Base-by-base conservation (phyloP, 2,329 filamentous ascomycete genomes). In the Talaromyces sp. region DNA sequence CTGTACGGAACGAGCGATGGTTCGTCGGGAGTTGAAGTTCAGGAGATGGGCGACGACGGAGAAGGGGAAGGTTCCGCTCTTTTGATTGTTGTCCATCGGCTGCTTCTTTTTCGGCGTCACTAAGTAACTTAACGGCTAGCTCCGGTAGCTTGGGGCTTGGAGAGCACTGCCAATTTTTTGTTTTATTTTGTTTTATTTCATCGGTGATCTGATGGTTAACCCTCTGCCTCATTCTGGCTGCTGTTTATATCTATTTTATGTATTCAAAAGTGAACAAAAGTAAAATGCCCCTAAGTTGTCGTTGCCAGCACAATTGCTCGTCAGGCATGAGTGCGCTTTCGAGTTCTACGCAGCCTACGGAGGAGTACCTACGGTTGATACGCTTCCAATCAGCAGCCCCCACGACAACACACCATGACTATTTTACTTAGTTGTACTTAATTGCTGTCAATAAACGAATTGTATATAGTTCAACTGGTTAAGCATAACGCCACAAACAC, bases 31-130 rank as follows among this genome's bases (percentile, higher is more conserved):
- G 50, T 31, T 61, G 31, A 35, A 54, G 50, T 60, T 61, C 31
- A 61, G 48, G 59, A 55, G 59, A 55, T 21, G 50, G 33, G 48
- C 35, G 39, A 61, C 46, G 50, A 54, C 18, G 48, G 37, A 18
- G 59, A 55, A 54, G 59, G 48, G 11, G 28, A 14, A 4, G 16
- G 37, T 16, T 28, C 21, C 33, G 46, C 21, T 44, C 35, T 39
- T 33, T 50, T 48, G 42, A 18, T 58, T 31, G 57, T 46, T 35
- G 31, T 46, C 40, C 57, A 60, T 54, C 28, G 28, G 28, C n/a
- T n/a, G 35, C 37, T 28, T 28, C 16, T 40, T 52, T 50, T n/a
- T n/a, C n/a, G n/a, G n/a, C 3, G 28, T 28, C 28, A 28, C 28
- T 28, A 21, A 28, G 3, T 28, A 21, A 39, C 31, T 60, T 28